Base-by-base conservation (phyloP, 257 asterid species). In the Rhazya stricta region DNA sequence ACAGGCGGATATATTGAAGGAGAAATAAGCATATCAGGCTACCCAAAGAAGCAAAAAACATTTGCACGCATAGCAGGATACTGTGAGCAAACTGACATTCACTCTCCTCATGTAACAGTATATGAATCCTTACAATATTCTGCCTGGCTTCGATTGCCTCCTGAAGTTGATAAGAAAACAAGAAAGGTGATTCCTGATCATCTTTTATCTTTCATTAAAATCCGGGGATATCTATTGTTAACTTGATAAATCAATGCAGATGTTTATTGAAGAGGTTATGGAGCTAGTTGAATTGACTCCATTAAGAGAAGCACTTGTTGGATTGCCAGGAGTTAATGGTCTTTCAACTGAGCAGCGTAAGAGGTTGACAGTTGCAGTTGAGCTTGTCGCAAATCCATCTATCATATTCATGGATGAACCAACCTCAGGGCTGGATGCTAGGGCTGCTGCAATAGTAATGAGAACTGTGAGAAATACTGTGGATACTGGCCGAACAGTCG, bases 1-100 rank as follows among this genome's bases (percentile, higher is more conserved):
- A 78, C 81, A n/a, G 78, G 81, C 6, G 81, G 81, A 67, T 78
- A 78, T 36, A 78, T 78, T n/a, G 71, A 78, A 41, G 81, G 81
- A 32, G 27, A 34, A 25, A 73, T 78, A 45, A 62, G 37, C 32
- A 73, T 78, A 73, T 78, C 78, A 32, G 81, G 81, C 9, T 73
- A 78, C 15, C 78, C 78, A 16, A 78, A 78, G 67, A 78, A 73
- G 53, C 75, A 78, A 73, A 78, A 78, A 45, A 78, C 81, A 0
- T 78, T 78, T 43, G 81, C 81, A 32, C 78, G 81, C 0, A 73
- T 78, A 12, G 70, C 81, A 32, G 81, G 81, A 67, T 78, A 78
- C 75, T 78, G 81, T 66, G 81, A 78, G 56, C 81, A 78, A 54
- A 78, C 77, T 30, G 81, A 78, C 37, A 73, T 78, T 67, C 81